A percentile compares a stretch with the other conserved stretches of the same genome.
phyloP scores from a whole-genome alignment of 805 yeast genomes.

The Candida golubevii region DNA sequence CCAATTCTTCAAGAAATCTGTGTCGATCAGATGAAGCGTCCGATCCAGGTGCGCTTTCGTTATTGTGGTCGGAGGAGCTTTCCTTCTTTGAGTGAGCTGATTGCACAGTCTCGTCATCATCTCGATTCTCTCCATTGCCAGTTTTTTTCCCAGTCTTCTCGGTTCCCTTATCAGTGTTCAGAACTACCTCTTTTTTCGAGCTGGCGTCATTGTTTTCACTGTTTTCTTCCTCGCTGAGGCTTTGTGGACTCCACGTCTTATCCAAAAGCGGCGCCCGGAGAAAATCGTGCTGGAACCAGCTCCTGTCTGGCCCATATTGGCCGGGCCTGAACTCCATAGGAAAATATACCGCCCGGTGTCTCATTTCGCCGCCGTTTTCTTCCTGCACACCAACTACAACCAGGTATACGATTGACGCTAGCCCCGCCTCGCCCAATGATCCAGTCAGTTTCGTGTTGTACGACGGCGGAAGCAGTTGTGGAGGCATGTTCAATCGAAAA shows the following conservation, averaged over 20 bases:
- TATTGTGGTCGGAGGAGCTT: not conserved
- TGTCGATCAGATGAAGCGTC: not conserved
- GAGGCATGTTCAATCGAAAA: constrained; percentile 22
- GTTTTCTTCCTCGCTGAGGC: not conserved
- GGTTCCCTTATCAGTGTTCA: not conserved
- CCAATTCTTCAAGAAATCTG: constrained; percentile 27
- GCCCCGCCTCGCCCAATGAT: constrained; percentile 35
- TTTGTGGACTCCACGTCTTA: constrained; percentile 25
- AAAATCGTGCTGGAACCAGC: constrained; percentile 28
- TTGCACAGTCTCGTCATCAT: not conserved
- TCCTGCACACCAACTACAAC: constrained; percentile 32
- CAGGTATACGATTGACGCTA: constrained; percentile 34
- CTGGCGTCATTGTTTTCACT: not conserved
- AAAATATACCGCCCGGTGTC: constrained; percentile 28
- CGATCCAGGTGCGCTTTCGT: not conserved
- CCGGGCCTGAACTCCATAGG: constrained; percentile 29
- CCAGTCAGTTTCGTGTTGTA: constrained; percentile 41
- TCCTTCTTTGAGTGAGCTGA: not conserved
- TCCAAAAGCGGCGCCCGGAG: constrained; percentile 25
- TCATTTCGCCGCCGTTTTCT: constrained; percentile 12
- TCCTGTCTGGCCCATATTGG: constrained; percentile 22
- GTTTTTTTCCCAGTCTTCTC: not conserved
- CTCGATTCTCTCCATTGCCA: not conserved
- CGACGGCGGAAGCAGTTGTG: constrained; percentile 33
- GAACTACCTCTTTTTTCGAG: not conserved